Percentiles rank a stretch among this genome's conserved stretches.
These are phyloP conservation scores for Acorus calamus DNA, from an alignment of 106 monocot genomes.

Conservation along the genomic window DNA sequence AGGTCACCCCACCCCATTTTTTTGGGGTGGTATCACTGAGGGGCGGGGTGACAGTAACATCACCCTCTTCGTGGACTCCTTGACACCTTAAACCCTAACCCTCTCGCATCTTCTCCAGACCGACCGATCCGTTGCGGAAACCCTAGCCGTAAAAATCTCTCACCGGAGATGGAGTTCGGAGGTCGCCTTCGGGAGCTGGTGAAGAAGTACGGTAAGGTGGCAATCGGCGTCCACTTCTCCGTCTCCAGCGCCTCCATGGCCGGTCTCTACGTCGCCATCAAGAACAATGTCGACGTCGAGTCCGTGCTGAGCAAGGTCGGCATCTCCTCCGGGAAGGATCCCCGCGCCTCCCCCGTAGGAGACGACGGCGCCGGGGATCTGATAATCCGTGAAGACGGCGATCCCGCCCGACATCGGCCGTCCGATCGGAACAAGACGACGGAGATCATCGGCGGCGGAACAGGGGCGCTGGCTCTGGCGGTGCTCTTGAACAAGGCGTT, in stretches of 20 bases:
- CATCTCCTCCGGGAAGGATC: conserved; percentile 25
- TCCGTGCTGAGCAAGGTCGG: conserved; percentile 54
- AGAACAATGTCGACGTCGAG: conserved; percentile 96
- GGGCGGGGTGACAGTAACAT: no score
- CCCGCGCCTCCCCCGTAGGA: background rate
- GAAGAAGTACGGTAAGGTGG: conserved; percentile 94
- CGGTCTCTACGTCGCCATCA: conserved; percentile 83
- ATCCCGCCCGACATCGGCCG: background rate
- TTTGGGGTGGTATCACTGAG: no score
- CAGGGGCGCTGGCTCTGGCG: conserved; percentile 79
- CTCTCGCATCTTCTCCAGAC: no score
- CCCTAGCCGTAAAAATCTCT: no score
- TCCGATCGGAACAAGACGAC: conserved; percentile 42
- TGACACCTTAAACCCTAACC: no score
- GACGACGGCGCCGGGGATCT: background rate
- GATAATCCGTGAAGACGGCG: background rate
- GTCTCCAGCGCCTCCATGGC: conserved; percentile 76
- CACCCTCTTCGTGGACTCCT: no score
- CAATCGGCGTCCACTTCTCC: conserved; percentile 77
- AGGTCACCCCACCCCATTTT: no score
- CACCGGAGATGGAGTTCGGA: conserved; percentile 35
- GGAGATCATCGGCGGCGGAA: conserved; percentile 53
- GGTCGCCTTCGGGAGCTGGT: conserved; percentile 47
- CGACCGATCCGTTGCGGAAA: no score
- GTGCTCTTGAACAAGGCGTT: conserved; percentile 89